Percentiles rank a stretch among this genome's conserved stretches.
These are phyloP conservation scores for Xylariomycetidae sp. DNA, from an alignment of 2,329 filamentous ascomycete species.

Conservation along the genomic window DNA sequence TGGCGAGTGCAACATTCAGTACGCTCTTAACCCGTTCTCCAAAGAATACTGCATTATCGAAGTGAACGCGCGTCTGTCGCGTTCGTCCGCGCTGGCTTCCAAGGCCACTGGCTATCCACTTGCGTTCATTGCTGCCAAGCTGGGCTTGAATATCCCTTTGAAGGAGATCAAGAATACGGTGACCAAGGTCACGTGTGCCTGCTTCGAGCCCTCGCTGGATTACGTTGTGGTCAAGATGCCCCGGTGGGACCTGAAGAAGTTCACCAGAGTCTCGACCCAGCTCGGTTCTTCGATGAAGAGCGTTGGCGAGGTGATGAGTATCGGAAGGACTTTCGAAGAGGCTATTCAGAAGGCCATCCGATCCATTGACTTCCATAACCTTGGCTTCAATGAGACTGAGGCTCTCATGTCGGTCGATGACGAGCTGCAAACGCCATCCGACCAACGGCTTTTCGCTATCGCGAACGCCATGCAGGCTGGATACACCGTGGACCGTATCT, in stretches of 20 bases:
- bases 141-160: constrained; percentile 87
- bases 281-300: constrained; percentile 99
- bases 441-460: constrained; percentile 94
- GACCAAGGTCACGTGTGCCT: constrained; percentile 91
- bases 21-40: constrained; percentile 91
- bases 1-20: constrained; percentile 98
- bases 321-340: constrained; percentile 94
- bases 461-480: constrained; percentile 95
- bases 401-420: constrained; percentile 94
- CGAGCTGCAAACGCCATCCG: constrained; percentile 93
- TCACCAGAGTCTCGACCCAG: constrained; percentile 90
- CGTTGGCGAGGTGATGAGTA: constrained; percentile 98
- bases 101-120: constrained; percentile 96
- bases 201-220: constrained; percentile 96
- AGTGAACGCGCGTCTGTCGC: constrained; percentile 91
- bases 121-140: constrained; percentile 93
- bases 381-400: constrained; percentile 87
- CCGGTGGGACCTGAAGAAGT: constrained; percentile 98
- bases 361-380: constrained; percentile 88
- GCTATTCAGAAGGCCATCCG: constrained; percentile 98
- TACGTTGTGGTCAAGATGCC: constrained; percentile 99
- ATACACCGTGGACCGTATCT: constrained; percentile 94
- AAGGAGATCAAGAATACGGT: constrained; percentile 97
- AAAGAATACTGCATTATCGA: constrained; percentile 98
- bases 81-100: constrained; percentile 90